Evolutionary conservation across 2,329 filamentous ascomycete species (phyloP).

Genomic region (Aureobasidium sp.): DNA sequence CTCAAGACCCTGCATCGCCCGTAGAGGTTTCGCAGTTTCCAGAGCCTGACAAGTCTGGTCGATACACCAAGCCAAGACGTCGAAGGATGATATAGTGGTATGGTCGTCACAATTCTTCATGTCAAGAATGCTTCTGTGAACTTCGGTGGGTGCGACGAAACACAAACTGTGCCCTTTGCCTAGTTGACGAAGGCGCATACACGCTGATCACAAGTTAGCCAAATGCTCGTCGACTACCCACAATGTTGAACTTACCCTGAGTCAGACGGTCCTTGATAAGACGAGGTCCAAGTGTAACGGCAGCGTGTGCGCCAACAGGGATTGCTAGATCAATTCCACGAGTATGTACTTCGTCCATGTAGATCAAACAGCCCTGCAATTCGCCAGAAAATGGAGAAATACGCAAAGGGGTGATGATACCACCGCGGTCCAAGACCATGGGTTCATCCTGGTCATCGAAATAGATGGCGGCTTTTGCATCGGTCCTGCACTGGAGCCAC

Average conservation of each 20-base stretch:
- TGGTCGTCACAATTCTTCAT: conserved; percentile 14
- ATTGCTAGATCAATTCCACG: conserved; percentile 62
- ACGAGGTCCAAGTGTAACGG: conserved; percentile 58
- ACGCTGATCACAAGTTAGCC: conserved; percentile 36
- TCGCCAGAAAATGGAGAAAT: conserved; percentile 53
- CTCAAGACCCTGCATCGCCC: conserved; percentile 53
- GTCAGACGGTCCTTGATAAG: conserved; percentile 63
- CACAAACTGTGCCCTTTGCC: conserved; percentile 59
- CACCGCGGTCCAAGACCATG: conserved; percentile 45
- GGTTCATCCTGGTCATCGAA: conserved; percentile 52
- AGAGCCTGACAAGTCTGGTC: conserved; percentile 49
- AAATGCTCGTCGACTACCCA: background rate
- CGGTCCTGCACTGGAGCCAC: conserved; percentile 43
- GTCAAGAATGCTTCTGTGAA: conserved; percentile 46
- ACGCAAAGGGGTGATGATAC: conserved; percentile 43
- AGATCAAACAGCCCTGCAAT: conserved; percentile 56
- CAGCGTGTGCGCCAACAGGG: conserved; percentile 53
- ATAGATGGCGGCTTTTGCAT: conserved; percentile 39
- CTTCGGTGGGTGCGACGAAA: conserved; percentile 55
- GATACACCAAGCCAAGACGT: conserved; percentile 57
- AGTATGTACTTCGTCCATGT: conserved; percentile 64
- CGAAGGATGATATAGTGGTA: conserved; percentile 38
- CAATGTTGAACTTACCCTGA: conserved; percentile 37
- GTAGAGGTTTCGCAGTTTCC: conserved; percentile 48
- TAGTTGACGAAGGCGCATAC: conserved; percentile 65